Evolutionary conservation across 805 yeast species (phyloP), one percentile per base, ranked within the genome.

Genomic region (Grigorovia jiainica): DNA sequence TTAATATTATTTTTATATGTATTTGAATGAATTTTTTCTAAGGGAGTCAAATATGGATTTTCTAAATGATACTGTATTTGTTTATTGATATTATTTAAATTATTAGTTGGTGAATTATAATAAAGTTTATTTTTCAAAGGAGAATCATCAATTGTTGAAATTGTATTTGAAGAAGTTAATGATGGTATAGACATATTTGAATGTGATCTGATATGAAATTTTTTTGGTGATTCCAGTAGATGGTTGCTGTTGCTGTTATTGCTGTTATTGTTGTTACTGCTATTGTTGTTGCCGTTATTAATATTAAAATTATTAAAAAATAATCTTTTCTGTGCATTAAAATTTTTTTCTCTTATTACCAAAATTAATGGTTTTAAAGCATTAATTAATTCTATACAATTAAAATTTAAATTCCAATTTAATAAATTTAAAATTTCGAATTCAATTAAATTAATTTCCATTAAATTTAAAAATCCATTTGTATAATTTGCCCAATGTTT

Each of bases 401-500:
- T 65, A 39, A 92, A 78, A 20, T 75, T 70, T 38, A 92, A 70
- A 54, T 86, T 79, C 97, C 97, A 90, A 53, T 86, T 82, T 44
- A 90, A 72, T 47, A 86, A 77, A 39, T 74, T 76, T 38, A 90
- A 76, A 53, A 92, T 68, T 65, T 90, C 97, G 50, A 89, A 73
- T 65, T 90, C 98, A 55, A 94, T 83, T 49, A 87, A 78, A 63
- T 90, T 92, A 41, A 92, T 87, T 56, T 90, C 97, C 18, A 71
- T 71, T 31, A 84, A 66, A 8, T 79, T 59, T 46, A 90, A 73
- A 34, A 92, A 70, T 0, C 97, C 97, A 58, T 82, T 80, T 3
- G 97, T 89, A 68, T 90, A 89, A 46, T 77, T 73, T 4, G 95
- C 81, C 98, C 98, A 90, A 67, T 92, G 97, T 65, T 83, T 89